A percentile compares a stretch with the other conserved stretches of the same genome.
Conservation (phyloP, 345 rosid species). For the Boechera retrofracta region DNA sequence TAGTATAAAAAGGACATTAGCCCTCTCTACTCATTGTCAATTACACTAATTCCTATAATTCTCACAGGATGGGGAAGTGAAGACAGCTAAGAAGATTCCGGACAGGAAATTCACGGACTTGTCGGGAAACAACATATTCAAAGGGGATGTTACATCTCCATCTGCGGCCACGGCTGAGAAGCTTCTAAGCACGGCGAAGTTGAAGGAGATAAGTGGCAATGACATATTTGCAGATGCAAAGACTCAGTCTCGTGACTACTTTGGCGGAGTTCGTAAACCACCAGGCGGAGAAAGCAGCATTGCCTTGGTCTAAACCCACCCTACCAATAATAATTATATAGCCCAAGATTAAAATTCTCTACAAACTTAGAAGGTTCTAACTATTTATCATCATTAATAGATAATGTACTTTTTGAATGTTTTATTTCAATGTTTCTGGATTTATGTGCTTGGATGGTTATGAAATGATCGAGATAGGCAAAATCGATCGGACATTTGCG, state of each 20-base stretch:
- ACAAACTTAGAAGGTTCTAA: conserved; percentile 38
- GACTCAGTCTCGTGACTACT: conserved; percentile 80
- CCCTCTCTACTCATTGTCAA: background rate
- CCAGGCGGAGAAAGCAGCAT: conserved; percentile 99
- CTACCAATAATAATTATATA: conserved; percentile 34
- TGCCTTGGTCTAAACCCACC: conserved; percentile 68
- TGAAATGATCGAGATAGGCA: conserved; percentile 17
- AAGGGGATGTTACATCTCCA: conserved; percentile 59
- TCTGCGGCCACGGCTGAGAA: conserved; percentile 65
- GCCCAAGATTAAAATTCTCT: conserved; percentile 8
- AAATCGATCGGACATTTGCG: conserved; percentile 3
- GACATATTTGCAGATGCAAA: conserved; percentile 90
- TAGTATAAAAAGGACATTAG: background rate
- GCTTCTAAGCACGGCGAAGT: conserved; percentile 69
- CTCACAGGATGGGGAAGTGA: conserved; percentile 58
- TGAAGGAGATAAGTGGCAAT: conserved; percentile 82
- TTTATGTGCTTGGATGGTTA: conserved; percentile 8
- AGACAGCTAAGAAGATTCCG: conserved; percentile 85
- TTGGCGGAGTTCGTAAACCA: conserved; percentile 96
- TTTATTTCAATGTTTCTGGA: background rate
- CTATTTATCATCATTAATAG: conserved; percentile 34
- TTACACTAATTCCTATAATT: background rate
- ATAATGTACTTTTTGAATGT: conserved; percentile 20
- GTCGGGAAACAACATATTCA: conserved; percentile 84
- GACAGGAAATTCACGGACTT: conserved; percentile 74